Evolutionary conservation across 768 basidiomycete species (phyloP), one percentile per base, ranked within the genome.

Genomic region (Auriculariales sp.): DNA sequence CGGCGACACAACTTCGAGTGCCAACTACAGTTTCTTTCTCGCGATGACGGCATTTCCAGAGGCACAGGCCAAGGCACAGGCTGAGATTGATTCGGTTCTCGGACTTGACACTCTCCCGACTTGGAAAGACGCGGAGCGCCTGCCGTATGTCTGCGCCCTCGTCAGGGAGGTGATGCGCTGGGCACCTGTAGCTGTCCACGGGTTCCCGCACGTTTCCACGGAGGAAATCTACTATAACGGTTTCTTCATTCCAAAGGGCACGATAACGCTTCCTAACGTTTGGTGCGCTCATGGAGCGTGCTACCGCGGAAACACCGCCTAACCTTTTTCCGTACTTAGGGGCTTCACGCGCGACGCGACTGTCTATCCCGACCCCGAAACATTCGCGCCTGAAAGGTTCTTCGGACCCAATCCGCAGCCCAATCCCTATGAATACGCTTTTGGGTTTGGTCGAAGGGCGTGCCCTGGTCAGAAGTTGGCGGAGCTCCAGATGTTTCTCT

Each of bases 1-100:
- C 7, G 35, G n/a, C 7, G 35, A 36, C 35, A 36, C 35, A 15
- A n/a, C 35, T 6, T 15, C 22, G 35, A n/a, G n/a, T 6, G 35
- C 22, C 6, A 36, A 15, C 35, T 36, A 36, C 35, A 36, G n/a
- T 6, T 58, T 65, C 24, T 33, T 64, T 27, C 49, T 66, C n/a
- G 54, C 57, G 2, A 60, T 65, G 52, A 29, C 57, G 3, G 52
- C 58, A n/a, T 48, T 57, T 39, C 63, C 64, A 12, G 57, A 62
- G 1, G 57, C 57, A 5, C 59, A 61, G 35, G 47, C 34, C 14
- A 52, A 56, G 22, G 61, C 59, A 3, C 61, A 60, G 25, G 54
- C 49, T 1, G 60, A 66, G 24, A 53, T 66, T 2, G 63, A 64
- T 42, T 7, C 30, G 2, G 56, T 62, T 9, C 30, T 61, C 1